Evolutionary conservation across 2,329 filamentous ascomycete genomes (phyloP), one percentile per base, ranked within the genome.

Genomic region (Nigrospora sphaerica): DNA sequence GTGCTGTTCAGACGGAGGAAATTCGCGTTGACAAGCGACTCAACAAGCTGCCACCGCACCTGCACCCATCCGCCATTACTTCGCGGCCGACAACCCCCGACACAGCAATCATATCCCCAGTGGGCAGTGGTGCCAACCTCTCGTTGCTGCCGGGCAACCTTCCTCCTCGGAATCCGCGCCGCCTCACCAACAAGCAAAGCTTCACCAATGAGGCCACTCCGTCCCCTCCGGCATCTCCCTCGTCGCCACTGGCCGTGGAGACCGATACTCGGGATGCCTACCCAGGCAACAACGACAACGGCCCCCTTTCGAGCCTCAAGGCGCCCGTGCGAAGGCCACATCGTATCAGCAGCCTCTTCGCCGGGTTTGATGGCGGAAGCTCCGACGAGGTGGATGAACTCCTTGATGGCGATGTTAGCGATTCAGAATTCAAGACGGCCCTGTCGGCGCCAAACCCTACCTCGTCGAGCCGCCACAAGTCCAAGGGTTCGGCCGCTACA

Each of bases 321-420:
- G 74, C 75, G 2, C 77, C 81, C 2, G 73, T 86, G 60, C 78
- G 83, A 49, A 78, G 84, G 14, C 86, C 87, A 1, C 83, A 86
- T 58, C 77, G 88, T 46, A 83, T 88, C 42, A 92, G 86, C 65
- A 93, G 87, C 60, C 71, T 95, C n/a, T 93, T 93, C 64, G 86
- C 88, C 32, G 88, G 88, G 0, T 93, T 95, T 54, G 87, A 92
- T 40, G 80, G 80, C 12, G 74, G 73, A 39, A 88, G 81, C 57
- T 84, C 83, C 9, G 83, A 83, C 39, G 83, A 87, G 46, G 71
- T 61, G 3, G 80, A 84, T 36, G 80, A 85, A 28, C 83, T 83
- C 62, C 70, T 65, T 31, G 80, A 83, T 49, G 70, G 63, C 4
- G 81, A 86, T 42, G 52, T 78, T 50, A 85, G 79, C 55, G 85